Evolutionary conservation across 116 monocot genomes (phyloP).

Genomic region (Posidonia oceanica): DNA sequence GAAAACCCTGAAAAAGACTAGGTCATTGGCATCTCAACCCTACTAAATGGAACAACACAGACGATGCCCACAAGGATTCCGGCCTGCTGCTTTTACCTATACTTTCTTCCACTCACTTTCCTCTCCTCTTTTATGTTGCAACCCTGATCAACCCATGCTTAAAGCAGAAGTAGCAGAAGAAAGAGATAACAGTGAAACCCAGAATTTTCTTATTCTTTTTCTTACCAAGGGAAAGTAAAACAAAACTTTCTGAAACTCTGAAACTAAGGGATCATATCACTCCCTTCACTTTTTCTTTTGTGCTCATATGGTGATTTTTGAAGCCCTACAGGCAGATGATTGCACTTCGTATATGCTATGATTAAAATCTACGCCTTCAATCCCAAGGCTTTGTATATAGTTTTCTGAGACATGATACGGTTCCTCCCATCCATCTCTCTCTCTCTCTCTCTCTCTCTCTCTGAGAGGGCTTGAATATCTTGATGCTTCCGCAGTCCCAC

Average conservation of each 20-base stretch:
- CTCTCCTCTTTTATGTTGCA: slow-evolving; percentile 14
- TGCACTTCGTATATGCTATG: slow-evolving; percentile 6
- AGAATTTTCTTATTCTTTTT: slow-evolving; percentile 2
- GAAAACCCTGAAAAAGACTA: neutral
- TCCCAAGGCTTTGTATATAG: neutral
- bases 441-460: too few relatives aligned
- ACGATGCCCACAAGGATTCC: slow-evolving; percentile 11
- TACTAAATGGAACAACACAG: slow-evolving; percentile 5
- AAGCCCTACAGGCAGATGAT: slow-evolving; percentile 42
- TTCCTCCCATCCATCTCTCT: neutral
- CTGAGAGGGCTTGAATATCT: too few relatives aligned
- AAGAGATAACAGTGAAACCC: neutral
- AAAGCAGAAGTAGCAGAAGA: neutral
- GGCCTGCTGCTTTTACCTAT: slow-evolving; percentile 12
- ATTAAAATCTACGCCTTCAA: neutral
- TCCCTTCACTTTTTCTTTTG: slow-evolving; percentile 18
- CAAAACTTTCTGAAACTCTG: neutral
- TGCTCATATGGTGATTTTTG: too few relatives aligned
- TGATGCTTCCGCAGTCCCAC: too few relatives aligned
- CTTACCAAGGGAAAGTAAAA: slow-evolving; percentile 8
- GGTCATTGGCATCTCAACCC: slow-evolving; percentile 23
- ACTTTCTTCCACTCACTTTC: slow-evolving; percentile 12
- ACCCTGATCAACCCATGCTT: neutral
- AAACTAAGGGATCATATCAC: slow-evolving; percentile 18
- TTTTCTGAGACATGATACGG: neutral